Evolutionary conservation across 2,329 filamentous ascomycete species (phyloP), one percentile per base, ranked within the genome.

Genomic region (Aspergillus aculeatinus): DNA sequence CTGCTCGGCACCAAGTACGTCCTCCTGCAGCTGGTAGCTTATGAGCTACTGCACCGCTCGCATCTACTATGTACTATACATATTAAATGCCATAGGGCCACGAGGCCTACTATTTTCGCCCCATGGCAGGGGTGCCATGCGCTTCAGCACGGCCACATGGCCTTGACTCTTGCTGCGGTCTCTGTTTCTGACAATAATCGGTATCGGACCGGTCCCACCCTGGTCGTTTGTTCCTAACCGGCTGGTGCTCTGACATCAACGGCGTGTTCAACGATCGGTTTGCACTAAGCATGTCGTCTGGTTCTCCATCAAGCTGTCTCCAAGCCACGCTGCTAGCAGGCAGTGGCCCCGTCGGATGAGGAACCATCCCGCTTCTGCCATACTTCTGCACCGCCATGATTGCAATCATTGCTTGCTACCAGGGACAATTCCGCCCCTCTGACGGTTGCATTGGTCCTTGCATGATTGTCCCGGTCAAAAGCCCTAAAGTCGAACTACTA

Each of bases 121-220:
- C 44, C 53, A 35, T 48, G 51, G 29, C 55, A 58, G 47, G 51
- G 55, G 55, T 61, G 56, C 51, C 51, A 61, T 59, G 59, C 59
- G 55, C 27, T 58, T 39, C 19, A 48, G 29, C 29, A 49, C 31
- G 51, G 55, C 57, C 57, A 61, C 59, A 57, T 61, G 55, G 59
- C 48, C 56, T 61, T 56, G 58, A 58, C 27, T 54, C 27, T 33
- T 14, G 27, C 16, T 48, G 23, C 14, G 14, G 23, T 31, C 4
- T 47, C 23, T 31, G 39, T n/a, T 16, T 19, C 39, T 35, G 33
- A n/a, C 39, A 42, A 42, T 16, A 42, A 42, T 42, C 39, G 39
- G 16, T n/a, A 14, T 42, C 16, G 16, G 12, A 19, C 39, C 39
- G 16, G 12, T 42, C 16, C 39, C 16, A 39, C 39, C 39, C 16